phyloP scores from a whole-genome alignment of 1,284 basidiomycete species.

The Tilletia horrida region DNA sequence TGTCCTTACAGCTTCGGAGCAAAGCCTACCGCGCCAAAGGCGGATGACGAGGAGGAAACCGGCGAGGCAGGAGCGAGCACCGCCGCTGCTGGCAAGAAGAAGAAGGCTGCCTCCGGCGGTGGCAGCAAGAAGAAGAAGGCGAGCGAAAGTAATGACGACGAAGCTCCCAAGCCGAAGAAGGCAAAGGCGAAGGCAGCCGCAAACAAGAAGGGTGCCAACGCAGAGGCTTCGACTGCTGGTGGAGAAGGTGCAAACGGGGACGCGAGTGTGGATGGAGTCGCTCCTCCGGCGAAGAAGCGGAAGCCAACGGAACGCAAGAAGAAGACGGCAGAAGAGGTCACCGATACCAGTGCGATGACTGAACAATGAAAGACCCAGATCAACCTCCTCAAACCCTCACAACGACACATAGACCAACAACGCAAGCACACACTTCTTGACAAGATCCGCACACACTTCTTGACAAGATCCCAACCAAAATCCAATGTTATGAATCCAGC shows the following conservation, averaged over 20 bases:
- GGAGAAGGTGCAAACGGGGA: neutral
- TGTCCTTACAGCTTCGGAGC: slow-evolving; percentile 21
- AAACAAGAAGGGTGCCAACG: neutral
- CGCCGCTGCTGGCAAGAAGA: slow-evolving; percentile 16
- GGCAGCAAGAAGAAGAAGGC: slow-evolving; percentile 9
- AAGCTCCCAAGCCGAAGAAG: slow-evolving; percentile 3
- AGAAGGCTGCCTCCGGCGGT: neutral
- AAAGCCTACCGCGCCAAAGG: slow-evolving; percentile 18
- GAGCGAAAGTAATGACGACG: neutral
- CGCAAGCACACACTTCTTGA: no score
- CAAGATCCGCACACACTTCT: no score
- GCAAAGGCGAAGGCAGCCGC: neutral
- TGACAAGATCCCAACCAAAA: no score
- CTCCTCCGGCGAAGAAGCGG: slow-evolving; percentile 7
- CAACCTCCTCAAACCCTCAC: no score
- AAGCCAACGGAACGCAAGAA: slow-evolving; percentile 8
- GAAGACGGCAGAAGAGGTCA: slow-evolving; percentile 8
- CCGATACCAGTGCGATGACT: neutral
- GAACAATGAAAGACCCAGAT: no score
- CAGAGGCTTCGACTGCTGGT: neutral
- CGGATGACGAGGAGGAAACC: slow-evolving; percentile 17
- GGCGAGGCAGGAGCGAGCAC: neutral
- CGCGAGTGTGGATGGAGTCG: neutral
- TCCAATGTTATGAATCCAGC: no score
- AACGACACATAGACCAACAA: no score